Percentiles rank a stretch among this genome's conserved stretches.
These are phyloP conservation scores for Fusarium papillatum DNA, from an alignment of 2,329 filamentous ascomycete species.

Conservation along the genomic window DNA sequence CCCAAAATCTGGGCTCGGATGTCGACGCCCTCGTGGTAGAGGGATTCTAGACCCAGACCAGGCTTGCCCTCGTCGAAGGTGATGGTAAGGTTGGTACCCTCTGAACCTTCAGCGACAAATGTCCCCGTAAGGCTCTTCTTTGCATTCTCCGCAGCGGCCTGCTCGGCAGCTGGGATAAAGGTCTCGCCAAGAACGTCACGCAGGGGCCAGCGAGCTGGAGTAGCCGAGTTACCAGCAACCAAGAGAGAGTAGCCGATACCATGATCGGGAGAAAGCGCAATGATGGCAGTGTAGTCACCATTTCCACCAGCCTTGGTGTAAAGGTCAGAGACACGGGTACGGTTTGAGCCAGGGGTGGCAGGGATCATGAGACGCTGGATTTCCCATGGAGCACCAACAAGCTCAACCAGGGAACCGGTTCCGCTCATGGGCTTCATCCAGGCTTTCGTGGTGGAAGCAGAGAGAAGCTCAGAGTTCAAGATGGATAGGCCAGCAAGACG, in stretches of 20 bases:
- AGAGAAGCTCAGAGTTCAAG: slow-evolving; percentile 33
- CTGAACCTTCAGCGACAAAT: slow-evolving; percentile 7
- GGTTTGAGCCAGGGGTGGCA: slow-evolving; percentile 38
- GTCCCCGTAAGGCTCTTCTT: slow-evolving; percentile 29
- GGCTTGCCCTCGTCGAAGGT: slow-evolving; percentile 26
- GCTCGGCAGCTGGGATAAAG: slow-evolving; percentile 38
- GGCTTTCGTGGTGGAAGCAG: not conserved
- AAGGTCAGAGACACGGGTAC: slow-evolving; percentile 33
- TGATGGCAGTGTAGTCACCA: slow-evolving; percentile 9
- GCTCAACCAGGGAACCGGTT: slow-evolving; percentile 30
- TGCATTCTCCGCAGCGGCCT: slow-evolving; percentile 35
- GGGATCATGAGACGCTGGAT: slow-evolving; percentile 32
- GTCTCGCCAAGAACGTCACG: slow-evolving; percentile 27
- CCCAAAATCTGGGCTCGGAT: not conserved
- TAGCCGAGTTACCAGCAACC: slow-evolving; percentile 36
- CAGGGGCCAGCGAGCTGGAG: slow-evolving; percentile 31
- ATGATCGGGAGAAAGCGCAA: slow-evolving; percentile 33
- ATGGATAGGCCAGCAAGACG: slow-evolving; percentile 35
- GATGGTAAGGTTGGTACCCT: slow-evolving; percentile 35
- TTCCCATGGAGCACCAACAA: slow-evolving; percentile 40
- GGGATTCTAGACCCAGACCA: slow-evolving; percentile 13
- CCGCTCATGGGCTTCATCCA: slow-evolving; percentile 41
- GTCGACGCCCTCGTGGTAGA: slow-evolving; percentile 10
- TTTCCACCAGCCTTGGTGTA: slow-evolving; percentile 35
- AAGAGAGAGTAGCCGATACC: slow-evolving; percentile 43